Evolutionary conservation across 2,329 filamentous ascomycete species (phyloP), one percentile per base, ranked within the genome.

Genomic region (Penicillium paneum): DNA sequence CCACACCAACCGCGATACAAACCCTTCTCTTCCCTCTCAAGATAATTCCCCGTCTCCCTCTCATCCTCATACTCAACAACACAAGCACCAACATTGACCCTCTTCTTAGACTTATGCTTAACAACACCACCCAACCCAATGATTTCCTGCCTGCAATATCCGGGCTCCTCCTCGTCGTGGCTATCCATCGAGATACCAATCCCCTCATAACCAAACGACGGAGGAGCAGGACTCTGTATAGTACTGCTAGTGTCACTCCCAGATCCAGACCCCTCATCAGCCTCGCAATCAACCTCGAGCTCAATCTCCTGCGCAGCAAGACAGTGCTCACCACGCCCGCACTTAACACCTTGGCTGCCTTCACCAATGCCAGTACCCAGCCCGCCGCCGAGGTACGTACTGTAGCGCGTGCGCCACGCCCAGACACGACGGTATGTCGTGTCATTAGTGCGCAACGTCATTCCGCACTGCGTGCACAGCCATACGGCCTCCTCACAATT

Each of bases 1-100:
- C 89, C 90, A 72, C 92, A 97, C 90, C 91, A 96, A 68, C 89
- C 91, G 57, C 92, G 81, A 53, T 85, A 79, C 45, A 75, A 73
- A 0, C 90, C 89, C 13, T 78, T 78, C 50, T 86, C 81, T 73
- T 97, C 93, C 24, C 87, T 78, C 15, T 80, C 80, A 26, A 97
- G 76, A 61, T 88, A 87, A 54, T 81, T 79, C 5, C 84, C 84
- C 8, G 81, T 79, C 34, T 81, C 81, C 52, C 83, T 81, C 73
- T 95, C 90, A 67, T 93, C 90, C 60, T 90, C 88, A 76, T 87
- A 91, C 70, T 96, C 90, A 58, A 88, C 88, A 12, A 97, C 93
- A 58, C 88, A 90, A 5, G 88, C 89, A 1, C 92, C 93, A 0
- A 97, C 86, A 56, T 82, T 83, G 6, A 95, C 84, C 76, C 90